A percentile compares a stretch with the other conserved stretches of the same genome.
Evolutionary conservation across 2,329 filamentous ascomycete species (phyloP).

Genomic region (Epicoccum sorghinum): DNA sequence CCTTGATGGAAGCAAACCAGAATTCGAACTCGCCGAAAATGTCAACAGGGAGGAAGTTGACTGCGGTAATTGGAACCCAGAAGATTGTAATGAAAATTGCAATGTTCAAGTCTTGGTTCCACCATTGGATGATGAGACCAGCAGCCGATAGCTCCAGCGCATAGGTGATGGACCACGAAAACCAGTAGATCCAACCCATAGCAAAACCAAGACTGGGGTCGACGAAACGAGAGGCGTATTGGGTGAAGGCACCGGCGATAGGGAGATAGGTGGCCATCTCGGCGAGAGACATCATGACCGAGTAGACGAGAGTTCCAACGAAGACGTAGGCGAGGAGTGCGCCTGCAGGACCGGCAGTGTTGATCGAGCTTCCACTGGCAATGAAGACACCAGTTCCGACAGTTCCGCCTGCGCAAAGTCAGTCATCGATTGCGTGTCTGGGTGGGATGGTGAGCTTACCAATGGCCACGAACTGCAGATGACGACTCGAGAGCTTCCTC

Average conservation of each 20-base stretch:
- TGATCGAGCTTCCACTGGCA: constrained; percentile 55
- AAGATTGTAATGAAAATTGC: constrained; percentile 77
- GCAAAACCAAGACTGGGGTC: constrained; percentile 75
- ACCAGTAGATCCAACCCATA: constrained; percentile 86
- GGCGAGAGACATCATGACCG: constrained; percentile 69
- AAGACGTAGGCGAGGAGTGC: constrained; percentile 55
- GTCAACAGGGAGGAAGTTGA: constrained; percentile 74
- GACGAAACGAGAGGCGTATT: constrained; percentile 77
- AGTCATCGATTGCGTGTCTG: background rate
- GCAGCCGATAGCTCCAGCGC: constrained; percentile 75
- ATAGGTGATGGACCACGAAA: constrained; percentile 75
- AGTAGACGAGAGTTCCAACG: constrained; percentile 73
- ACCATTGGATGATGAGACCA: constrained; percentile 78
- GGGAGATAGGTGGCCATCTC: constrained; percentile 82
- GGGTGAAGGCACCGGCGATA: constrained; percentile 75
- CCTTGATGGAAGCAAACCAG: constrained; percentile 78
- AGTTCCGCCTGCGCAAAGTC: constrained; percentile 38
- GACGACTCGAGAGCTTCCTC: constrained; percentile 45
- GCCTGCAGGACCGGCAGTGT: constrained; percentile 56
- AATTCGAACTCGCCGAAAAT: constrained; percentile 81
- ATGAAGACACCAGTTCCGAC: constrained; percentile 63
- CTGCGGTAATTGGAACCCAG: constrained; percentile 69
- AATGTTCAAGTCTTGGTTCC: constrained; percentile 67
- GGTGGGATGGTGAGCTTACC: constrained; percentile 26
- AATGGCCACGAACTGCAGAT: constrained; percentile 50